Evolutionary conservation across 83 land plant species (phyloP).

Genomic region (Larix sibirica): DNA sequence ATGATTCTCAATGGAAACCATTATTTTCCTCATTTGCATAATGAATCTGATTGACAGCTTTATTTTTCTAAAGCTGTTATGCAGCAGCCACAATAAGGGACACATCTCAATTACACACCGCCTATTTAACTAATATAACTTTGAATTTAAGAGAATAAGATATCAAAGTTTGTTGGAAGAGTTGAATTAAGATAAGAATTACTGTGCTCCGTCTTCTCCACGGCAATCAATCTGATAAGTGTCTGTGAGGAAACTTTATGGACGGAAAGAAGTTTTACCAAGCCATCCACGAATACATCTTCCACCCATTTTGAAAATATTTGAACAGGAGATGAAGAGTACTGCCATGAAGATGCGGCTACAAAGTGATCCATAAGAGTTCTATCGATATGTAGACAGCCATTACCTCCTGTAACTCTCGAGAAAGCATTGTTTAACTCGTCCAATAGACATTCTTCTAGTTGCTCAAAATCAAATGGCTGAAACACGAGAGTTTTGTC

Average conservation of each 20-base stretch:
- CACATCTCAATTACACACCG: no score
- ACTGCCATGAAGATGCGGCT: neutral
- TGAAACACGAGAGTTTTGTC: neutral
- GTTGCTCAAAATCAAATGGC: neutral
- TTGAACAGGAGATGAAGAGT: neutral
- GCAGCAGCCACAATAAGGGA: no score
- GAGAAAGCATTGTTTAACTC: neutral
- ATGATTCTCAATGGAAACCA: no score
- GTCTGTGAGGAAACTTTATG: neutral
- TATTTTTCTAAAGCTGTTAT: no score
- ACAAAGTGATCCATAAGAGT: neutral
- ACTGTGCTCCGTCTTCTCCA: neutral
- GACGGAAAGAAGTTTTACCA: neutral
- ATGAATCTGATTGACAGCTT: no score
- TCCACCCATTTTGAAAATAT: neutral
- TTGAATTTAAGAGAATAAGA: no score
- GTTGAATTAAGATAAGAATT: neutral
- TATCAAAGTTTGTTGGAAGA: neutral
- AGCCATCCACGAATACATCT: neutral
- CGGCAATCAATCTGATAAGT: neutral
- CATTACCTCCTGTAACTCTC: neutral
- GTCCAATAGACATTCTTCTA: neutral
- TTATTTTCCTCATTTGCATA: no score
- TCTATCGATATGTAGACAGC: neutral
- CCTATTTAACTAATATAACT: no score